phyloP scores from a whole-genome alignment of 805 yeast species.

The Wickerhamiella australiensis region DNA sequence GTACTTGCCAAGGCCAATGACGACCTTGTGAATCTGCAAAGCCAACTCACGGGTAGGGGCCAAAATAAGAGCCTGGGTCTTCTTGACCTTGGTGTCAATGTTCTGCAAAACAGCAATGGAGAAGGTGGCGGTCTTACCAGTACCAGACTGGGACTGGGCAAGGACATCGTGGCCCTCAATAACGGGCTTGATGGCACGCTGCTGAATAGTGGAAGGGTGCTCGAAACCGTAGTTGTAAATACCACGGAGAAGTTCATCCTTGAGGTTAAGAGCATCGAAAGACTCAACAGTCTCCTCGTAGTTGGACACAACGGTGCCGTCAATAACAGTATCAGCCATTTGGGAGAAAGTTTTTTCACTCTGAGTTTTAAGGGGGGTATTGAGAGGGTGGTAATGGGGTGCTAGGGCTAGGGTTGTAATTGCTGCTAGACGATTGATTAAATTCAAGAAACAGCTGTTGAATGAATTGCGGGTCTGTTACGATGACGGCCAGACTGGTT shows the following conservation, averaged over 20 bases:
- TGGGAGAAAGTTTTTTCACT: constrained; percentile 3
- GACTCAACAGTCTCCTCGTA: constrained; percentile 78
- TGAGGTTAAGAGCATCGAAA: constrained; percentile 65
- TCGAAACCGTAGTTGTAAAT: constrained; percentile 74
- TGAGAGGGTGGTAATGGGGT: constrained; percentile 1
- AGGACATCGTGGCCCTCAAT: constrained; percentile 87
- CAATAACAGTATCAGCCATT: constrained; percentile 36
- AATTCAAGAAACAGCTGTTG: too few species aligned
- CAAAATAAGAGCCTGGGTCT: constrained; percentile 84
- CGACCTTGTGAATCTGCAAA: constrained; percentile 87
- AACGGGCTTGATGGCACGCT: constrained; percentile 92
- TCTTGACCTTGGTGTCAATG: constrained; percentile 57
- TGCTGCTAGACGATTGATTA: background rate
- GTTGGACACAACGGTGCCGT: constrained; percentile 81
- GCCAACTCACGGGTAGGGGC: constrained; percentile 98
- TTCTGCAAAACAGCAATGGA: constrained; percentile 49
- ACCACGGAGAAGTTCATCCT: constrained; percentile 61
- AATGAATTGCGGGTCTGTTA: too few species aligned
- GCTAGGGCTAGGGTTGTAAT: constrained; percentile 5
- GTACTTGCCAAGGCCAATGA: constrained; percentile 77
- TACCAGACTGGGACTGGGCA: constrained; percentile 85
- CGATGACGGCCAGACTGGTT: too few species aligned
- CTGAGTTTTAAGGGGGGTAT: constrained; percentile 1
- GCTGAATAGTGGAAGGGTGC: constrained; percentile 94
- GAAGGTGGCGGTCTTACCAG: constrained; percentile 85